Conservation (phyloP, 139 green algal genomes). For the Closterium sp. region DNA sequence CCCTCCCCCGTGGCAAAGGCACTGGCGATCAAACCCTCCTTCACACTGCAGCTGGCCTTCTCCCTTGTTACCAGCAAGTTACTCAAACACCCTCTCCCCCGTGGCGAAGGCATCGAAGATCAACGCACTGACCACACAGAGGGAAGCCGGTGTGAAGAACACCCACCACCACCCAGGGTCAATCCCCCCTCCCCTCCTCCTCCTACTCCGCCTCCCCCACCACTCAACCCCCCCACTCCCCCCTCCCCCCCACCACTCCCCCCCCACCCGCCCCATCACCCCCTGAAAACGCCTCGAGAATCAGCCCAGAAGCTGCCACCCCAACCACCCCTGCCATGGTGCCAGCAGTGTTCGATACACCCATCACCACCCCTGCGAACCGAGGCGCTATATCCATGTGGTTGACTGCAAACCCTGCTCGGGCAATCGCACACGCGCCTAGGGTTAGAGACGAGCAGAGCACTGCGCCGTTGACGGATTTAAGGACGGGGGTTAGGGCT, state of each 20-base stretch:
- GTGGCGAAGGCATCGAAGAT: conserved; percentile 75
- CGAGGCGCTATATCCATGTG: conserved; percentile 89
- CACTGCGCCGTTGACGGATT: conserved; percentile 47
- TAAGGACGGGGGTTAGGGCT: conserved; percentile 49
- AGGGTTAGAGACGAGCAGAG: conserved; percentile 57
- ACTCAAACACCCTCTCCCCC: conserved; percentile 61
- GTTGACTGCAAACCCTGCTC: conserved; percentile 90
- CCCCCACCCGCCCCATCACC: conserved; percentile 46
- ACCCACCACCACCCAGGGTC: conserved; percentile 47
- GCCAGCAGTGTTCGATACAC: conserved; percentile 84
- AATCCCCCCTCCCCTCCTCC: neutral
- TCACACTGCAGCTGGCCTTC: too few relatives aligned
- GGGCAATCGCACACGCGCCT: conserved; percentile 63
- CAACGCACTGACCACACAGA: conserved; percentile 65
- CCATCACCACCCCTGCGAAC: conserved; percentile 94
- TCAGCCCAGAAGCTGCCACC: conserved; percentile 80
- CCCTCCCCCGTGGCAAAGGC: too few relatives aligned
- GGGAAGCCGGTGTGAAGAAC: conserved; percentile 60
- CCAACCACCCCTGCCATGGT: conserved; percentile 85
- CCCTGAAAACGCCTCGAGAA: conserved; percentile 69
- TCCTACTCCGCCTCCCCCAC: neutral
- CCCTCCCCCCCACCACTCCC: too few relatives aligned
- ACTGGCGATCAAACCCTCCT: too few relatives aligned
- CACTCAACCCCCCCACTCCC: neutral
- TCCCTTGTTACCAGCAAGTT: neutral